Evolutionary conservation across 2,329 filamentous ascomycete species (phyloP).

Genomic region (Chaetothyriales sp.): DNA sequence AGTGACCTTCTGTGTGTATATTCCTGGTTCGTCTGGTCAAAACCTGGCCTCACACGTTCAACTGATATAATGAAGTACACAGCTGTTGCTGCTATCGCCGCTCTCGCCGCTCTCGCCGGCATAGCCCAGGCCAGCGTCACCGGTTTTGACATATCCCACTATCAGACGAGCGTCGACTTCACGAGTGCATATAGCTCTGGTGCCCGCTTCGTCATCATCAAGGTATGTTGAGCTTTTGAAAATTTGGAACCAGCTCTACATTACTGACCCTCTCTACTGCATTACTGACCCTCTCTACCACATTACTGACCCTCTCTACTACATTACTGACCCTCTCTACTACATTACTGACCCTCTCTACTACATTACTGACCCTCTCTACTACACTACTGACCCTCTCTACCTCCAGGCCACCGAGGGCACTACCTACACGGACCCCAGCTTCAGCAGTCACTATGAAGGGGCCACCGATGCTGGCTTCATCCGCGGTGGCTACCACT

Average conservation of each 20-base stretch:
- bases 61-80: background rate
- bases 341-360: background rate
- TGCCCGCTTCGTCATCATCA: background rate
- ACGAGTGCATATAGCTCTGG: background rate
- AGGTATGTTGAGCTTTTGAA: background rate
- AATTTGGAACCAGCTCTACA: background rate
- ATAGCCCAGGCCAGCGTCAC: background rate
- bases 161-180: background rate
- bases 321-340: background rate
- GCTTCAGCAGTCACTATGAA: background rate
- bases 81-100: background rate
- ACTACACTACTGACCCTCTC: background rate
- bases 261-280: background rate
- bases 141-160: background rate
- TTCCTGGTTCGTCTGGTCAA: too few relatives aligned
- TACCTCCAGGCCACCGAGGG: background rate
- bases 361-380: background rate
- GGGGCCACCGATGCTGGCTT: background rate
- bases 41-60: background rate
- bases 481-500: background rate
- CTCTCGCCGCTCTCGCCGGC: background rate
- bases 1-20: background rate
- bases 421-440: background rate
- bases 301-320: background rate
- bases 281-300: background rate